Conservation (phyloP, 1,284 basidiomycete genomes). For the Austroboletus novae-zelandiae region DNA sequence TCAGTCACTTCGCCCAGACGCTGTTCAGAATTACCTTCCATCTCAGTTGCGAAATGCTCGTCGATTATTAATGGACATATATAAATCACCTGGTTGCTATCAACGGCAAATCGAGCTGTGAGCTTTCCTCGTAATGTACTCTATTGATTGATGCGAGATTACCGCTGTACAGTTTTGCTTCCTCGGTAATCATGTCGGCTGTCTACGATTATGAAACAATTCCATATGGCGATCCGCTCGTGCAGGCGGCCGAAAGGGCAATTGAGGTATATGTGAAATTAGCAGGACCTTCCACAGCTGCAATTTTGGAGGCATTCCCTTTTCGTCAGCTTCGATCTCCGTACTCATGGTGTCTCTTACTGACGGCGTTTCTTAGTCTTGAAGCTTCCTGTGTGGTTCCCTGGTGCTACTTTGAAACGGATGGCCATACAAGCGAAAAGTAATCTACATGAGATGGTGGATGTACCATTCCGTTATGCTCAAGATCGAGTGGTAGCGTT, state of each 20-base stretch:
- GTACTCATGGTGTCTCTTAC: slow-evolving; percentile 1
- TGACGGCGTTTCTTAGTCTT: slow-evolving; percentile 26
- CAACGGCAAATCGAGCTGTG: slow-evolving; percentile 33
- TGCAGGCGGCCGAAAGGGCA: slow-evolving; percentile 31
- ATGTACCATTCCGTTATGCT: slow-evolving; percentile 31
- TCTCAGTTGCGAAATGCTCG: slow-evolving; percentile 31
- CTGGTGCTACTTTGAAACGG: slow-evolving; percentile 29
- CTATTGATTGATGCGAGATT: not conserved
- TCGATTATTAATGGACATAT: slow-evolving; percentile 22
- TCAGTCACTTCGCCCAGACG: slow-evolving; percentile 32
- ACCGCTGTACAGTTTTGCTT: slow-evolving; percentile 25
- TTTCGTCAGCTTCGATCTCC: slow-evolving; percentile 28
- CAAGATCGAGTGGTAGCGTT: slow-evolving; percentile 23
- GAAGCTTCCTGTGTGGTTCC: slow-evolving; percentile 29
- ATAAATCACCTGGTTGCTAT: slow-evolving; percentile 24
- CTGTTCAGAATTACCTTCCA: slow-evolving; percentile 23
- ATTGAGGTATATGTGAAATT: slow-evolving; percentile 28
- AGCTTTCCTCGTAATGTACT: slow-evolving; percentile 9
- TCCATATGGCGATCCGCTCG: slow-evolving; percentile 25
- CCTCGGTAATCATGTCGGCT: slow-evolving; percentile 33
- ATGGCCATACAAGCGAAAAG: slow-evolving; percentile 31
- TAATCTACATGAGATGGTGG: slow-evolving; percentile 29
- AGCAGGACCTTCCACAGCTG: slow-evolving; percentile 27
- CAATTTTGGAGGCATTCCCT: slow-evolving; percentile 31
- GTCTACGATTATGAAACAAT: slow-evolving; percentile 35